These are phyloP conservation scores for Candolleomyces eurysporus DNA, from an alignment of 768 basidiomycete species.

Conservation along the genomic window DNA sequence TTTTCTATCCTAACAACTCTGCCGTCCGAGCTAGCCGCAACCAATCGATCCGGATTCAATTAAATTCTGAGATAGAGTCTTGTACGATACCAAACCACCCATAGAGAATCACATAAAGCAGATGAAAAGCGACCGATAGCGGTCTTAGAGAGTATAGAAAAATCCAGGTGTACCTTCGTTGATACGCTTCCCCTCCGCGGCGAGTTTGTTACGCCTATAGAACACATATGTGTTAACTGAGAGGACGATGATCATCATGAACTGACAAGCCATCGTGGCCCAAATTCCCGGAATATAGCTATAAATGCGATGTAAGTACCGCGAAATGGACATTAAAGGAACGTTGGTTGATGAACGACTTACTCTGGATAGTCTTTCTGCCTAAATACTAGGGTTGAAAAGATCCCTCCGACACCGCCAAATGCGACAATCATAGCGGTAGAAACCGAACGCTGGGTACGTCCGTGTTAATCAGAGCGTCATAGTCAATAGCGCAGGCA, in stretches of 20 bases:
- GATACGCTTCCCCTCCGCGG: constrained; percentile 28
- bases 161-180: constrained; percentile 38
- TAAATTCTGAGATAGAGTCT: no score
- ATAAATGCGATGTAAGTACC: not conserved
- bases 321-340: not conserved
- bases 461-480: not conserved
- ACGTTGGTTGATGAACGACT: not conserved
- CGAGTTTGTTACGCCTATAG: constrained; percentile 25
- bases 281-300: constrained; percentile 31
- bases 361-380: constrained; percentile 33
- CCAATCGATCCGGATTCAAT: no score
- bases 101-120: no score
- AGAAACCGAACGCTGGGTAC: constrained; percentile 36
- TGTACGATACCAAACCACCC: no score
- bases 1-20: no score
- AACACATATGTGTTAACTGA: constrained; percentile 26
- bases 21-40: no score
- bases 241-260: constrained; percentile 29
- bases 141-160: constrained; percentile 35
- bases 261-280: constrained; percentile 35
- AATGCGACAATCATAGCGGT: constrained; percentile 33
- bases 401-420: constrained; percentile 38
- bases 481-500: not conserved
- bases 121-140: no score
- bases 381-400: constrained; percentile 36